Base-by-base conservation (phyloP, 108 stramenopile species). In the Cylindrotheca fusiformis region DNA sequence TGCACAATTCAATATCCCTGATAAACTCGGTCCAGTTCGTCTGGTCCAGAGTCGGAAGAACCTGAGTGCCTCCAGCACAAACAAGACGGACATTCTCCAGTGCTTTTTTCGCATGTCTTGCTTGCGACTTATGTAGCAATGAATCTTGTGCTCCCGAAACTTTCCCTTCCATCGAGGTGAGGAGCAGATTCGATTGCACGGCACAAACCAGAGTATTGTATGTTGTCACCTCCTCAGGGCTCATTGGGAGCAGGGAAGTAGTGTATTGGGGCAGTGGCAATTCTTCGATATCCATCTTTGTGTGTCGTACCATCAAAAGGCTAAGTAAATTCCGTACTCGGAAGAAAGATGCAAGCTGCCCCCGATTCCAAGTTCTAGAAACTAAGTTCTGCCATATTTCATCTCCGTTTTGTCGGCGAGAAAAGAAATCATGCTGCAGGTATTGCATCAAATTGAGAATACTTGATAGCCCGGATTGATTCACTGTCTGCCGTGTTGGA, bases 61-160 rank as follows among this genome's bases (percentile, higher is more conserved):
- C 83, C 51, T 75, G 71, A 29, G 65, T 59, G 1, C 76, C 79
- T 25, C 94, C 90, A 25, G 76, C 87, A 76, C 94, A 95, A 0
- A 86, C 85, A 0, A 88, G 69, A 17, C 90, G 74, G 23, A 91
- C 57, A 60, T 95, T 95, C 14, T 49, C 55, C 3, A 95, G 63
- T 28, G 88, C 87, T 59, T 70, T 50, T 20, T 48, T 36, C 8
- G 94, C 88, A 60, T 84, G 77, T 50, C 72, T 75, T 12, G 63
- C 46, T 62, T 95, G 80, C 5, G 77, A 74, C 20, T 73, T 69
- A 63, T 91, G 83, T 20, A 95, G 75, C 12, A 95, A 67, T 10
- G 85, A 87, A 72, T 95, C 94, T 65, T 91, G 90, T 67, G 66
- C 60, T 14, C 94, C 90, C 33, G 74, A 76, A 26, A 85, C 88